Percentiles rank a stretch among this genome's conserved stretches.
Conservation (phyloP, 306 rosid species). For the Medicago ruthenica region DNA sequence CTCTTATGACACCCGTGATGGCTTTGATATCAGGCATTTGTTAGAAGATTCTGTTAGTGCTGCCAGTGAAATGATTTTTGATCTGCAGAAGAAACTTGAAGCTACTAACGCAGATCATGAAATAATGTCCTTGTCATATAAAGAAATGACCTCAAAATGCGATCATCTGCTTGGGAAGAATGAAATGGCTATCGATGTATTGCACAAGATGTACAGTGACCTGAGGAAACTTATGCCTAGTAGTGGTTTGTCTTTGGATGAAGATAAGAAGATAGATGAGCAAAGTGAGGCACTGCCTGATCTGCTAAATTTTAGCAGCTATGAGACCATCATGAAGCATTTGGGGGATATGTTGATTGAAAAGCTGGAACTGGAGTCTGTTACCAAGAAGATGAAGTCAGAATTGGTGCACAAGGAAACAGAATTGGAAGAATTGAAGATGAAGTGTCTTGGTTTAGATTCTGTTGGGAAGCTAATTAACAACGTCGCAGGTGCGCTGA, state of each 20-base stretch:
- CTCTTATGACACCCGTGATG: slow-evolving; percentile 39
- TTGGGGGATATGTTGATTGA: slow-evolving; percentile 57
- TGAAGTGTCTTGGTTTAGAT: slow-evolving; percentile 62
- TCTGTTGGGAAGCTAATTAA: slow-evolving; percentile 64
- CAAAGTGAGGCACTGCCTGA: slow-evolving; percentile 58
- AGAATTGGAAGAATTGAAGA: slow-evolving; percentile 68
- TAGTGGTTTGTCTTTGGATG: slow-evolving; percentile 56
- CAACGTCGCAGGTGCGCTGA: slow-evolving; percentile 63
- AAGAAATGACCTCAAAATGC: slow-evolving; percentile 61
- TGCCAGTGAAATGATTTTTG: slow-evolving; percentile 67
- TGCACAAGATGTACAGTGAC: slow-evolving; percentile 60
- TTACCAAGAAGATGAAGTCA: slow-evolving; percentile 57
- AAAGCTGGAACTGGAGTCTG: slow-evolving; percentile 68
- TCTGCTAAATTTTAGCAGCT: slow-evolving; percentile 66
- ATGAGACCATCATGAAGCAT: slow-evolving; percentile 57
- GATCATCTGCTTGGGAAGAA: slow-evolving; percentile 68
- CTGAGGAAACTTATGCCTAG: slow-evolving; percentile 57
- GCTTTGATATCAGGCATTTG: slow-evolving; percentile 42
- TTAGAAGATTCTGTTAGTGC: slow-evolving; percentile 64
- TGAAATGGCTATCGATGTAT: slow-evolving; percentile 58
- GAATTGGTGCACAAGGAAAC: slow-evolving; percentile 64
- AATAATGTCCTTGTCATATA: slow-evolving; percentile 52
- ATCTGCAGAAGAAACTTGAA: slow-evolving; percentile 69
- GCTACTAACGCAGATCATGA: slow-evolving; percentile 58
- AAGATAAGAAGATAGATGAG: slow-evolving; percentile 49